Evolutionary conservation across 2,329 filamentous ascomycete genomes (phyloP).

Genomic region (Aspergillus hiratsukae): DNA sequence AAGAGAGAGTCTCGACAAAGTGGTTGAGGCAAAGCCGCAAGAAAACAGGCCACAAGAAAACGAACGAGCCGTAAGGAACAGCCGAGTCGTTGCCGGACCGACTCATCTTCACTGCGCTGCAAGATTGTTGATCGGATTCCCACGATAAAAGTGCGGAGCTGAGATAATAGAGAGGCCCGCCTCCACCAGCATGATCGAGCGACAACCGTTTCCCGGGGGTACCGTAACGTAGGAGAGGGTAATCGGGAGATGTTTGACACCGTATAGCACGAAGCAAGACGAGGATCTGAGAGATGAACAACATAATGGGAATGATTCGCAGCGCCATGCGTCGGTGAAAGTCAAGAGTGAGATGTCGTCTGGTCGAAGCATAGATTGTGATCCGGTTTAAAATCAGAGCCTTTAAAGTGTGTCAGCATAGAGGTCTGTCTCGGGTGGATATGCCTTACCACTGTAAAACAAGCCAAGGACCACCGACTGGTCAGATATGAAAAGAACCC

Average conservation of each 20-base stretch:
- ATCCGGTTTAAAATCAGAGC: conserved; percentile 86
- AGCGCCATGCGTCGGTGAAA: conserved; percentile 69
- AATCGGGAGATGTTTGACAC: conserved; percentile 80
- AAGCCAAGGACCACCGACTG: conserved; percentile 86
- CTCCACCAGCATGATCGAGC: conserved; percentile 66
- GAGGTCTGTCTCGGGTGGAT: too few species aligned
- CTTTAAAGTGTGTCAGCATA: conserved; percentile 32
- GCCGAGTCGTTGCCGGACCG: conserved; percentile 48
- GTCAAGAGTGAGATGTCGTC: conserved; percentile 69
- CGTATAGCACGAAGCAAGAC: conserved; percentile 77
- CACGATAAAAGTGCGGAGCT: conserved; percentile 70
- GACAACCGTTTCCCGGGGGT: conserved; percentile 60
- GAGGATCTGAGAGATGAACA: conserved; percentile 65
- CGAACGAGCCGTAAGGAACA: conserved; percentile 70
- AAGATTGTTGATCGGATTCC: conserved; percentile 69
- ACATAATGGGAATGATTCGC: conserved; percentile 65
- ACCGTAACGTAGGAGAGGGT: conserved; percentile 65
- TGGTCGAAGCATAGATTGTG: conserved; percentile 85
- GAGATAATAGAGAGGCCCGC: conserved; percentile 65
- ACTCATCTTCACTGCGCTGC: conserved; percentile 69
- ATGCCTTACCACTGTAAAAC: conserved; percentile 64
- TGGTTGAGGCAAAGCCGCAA: conserved; percentile 63
- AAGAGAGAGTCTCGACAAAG: conserved; percentile 83
- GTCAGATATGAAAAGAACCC: conserved; percentile 87
- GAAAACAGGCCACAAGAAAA: conserved; percentile 54